These are phyloP conservation scores for Colletotrichum simmondsii DNA, from an alignment of 2,329 filamentous ascomycete species.

Conservation along the genomic window DNA sequence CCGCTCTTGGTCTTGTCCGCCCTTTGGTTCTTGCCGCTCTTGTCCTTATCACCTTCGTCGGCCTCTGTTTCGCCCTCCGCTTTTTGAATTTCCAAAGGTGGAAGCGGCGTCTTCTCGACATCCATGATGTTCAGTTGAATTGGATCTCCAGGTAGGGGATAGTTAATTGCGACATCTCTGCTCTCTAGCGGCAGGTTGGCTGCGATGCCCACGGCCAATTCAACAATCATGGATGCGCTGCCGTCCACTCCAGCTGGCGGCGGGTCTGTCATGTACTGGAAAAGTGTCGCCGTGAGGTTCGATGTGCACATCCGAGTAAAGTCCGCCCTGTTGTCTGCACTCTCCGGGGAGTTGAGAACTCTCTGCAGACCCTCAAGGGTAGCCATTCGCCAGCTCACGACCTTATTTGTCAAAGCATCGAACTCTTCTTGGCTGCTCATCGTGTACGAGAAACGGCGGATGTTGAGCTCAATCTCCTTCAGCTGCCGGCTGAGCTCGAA, in stretches of 20 bases:
- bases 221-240: conserved; percentile 90
- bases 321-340: conserved; percentile 72
- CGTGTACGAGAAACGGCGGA: conserved; percentile 80
- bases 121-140: conserved; percentile 86
- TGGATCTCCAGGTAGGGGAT: conserved; percentile 80
- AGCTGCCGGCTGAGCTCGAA: conserved; percentile 79
- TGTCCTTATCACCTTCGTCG: conserved; percentile 55
- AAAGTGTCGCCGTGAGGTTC: conserved; percentile 75
- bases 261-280: conserved; percentile 80
- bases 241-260: conserved; percentile 86
- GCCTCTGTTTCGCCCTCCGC: conserved; percentile 53
- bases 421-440: conserved; percentile 86
- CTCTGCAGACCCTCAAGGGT: conserved; percentile 91
- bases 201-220: conserved; percentile 87
- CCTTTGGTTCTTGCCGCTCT: conserved; percentile 50
- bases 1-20: conserved; percentile 59
- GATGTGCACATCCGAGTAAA: conserved; percentile 78
- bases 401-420: conserved; percentile 86
- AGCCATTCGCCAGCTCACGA: conserved; percentile 92
- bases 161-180: conserved; percentile 88
- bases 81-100: conserved; percentile 61
- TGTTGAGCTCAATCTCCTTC: conserved; percentile 88
- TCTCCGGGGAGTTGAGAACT: conserved; percentile 72
- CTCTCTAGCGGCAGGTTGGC: conserved; percentile 90
- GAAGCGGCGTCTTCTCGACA: conserved; percentile 78